A percentile compares a stretch with the other conserved stretches of the same genome.
These are phyloP conservation scores for Candida buenavistaensis DNA, from an alignment of 1,139 yeast species.

Conservation along the genomic window DNA sequence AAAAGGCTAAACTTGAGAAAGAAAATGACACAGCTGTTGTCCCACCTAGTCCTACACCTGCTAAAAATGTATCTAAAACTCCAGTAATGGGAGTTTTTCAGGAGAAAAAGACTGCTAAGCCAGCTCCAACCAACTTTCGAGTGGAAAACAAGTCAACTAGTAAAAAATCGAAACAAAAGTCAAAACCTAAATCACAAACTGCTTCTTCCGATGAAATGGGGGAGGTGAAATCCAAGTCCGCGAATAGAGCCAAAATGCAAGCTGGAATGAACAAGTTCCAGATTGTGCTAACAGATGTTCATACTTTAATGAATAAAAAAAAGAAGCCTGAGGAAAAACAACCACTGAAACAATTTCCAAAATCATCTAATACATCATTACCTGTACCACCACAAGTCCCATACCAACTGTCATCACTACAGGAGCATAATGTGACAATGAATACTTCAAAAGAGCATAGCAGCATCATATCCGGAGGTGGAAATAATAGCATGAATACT, in stretches of 20 bases:
- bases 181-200: constrained; percentile 7
- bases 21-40: constrained; percentile 3
- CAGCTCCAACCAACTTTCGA: no score
- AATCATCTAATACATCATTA: constrained; percentile 1
- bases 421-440: constrained; percentile 13
- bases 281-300: constrained; percentile 53
- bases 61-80: constrained; percentile 20
- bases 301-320: constrained; percentile 41
- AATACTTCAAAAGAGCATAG: constrained; percentile 24
- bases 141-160: no score
- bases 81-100: constrained; percentile 49
- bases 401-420: constrained; percentile 9
- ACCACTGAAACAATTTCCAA: constrained; percentile 7
- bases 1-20: constrained; percentile 1
- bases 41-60: constrained; percentile 47
- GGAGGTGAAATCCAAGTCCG: constrained; percentile 7
- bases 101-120: constrained; percentile 21
- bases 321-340: constrained; percentile 20
- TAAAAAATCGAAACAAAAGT: constrained; percentile 8
- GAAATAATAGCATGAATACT: constrained; percentile 22
- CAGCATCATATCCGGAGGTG: constrained; percentile 19
- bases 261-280: constrained; percentile 53
- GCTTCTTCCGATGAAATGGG: neutral
- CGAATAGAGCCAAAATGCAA: constrained; percentile 37
- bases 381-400: constrained; percentile 9